phyloP scores from a whole-genome alignment of 2,329 filamentous ascomycete genomes.

The Gremmenia infestans region DNA sequence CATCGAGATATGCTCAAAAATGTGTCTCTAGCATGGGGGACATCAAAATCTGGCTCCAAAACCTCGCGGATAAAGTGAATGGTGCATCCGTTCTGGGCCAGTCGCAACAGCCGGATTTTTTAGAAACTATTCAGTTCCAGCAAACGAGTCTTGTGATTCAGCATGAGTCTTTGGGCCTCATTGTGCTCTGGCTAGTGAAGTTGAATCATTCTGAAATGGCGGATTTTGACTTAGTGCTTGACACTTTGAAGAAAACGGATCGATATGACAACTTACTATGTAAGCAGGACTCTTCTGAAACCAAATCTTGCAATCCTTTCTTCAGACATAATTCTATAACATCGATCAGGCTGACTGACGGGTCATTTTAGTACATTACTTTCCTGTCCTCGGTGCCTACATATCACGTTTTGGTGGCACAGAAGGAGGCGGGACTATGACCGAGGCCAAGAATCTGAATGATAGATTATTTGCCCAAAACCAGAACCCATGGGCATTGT shows the following conservation, averaged over 20 bases:
- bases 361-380: conserved; percentile 61
- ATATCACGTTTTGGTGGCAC: conserved; percentile 75
- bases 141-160: conserved; percentile 77
- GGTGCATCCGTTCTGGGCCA: conserved; percentile 72
- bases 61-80: conserved; percentile 69
- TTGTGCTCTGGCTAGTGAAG: conserved; percentile 74
- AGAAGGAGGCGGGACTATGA: conserved; percentile 63
- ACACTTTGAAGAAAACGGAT: conserved; percentile 63
- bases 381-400: conserved; percentile 73
- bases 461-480: conserved; percentile 60
- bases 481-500: conserved; percentile 64
- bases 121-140: conserved; percentile 77
- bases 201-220: conserved; percentile 62
- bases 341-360: conserved; percentile 15
- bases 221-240: conserved; percentile 71
- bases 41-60: conserved; percentile 72
- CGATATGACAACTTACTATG: conserved; percentile 65
- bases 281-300: conserved; percentile 29
- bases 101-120: conserved; percentile 54
- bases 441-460: conserved; percentile 67
- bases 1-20: conserved; percentile 60
- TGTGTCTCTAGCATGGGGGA: conserved; percentile 73
- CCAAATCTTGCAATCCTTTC: background rate
- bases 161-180: conserved; percentile 82
- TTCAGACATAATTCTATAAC: background rate